phyloP scores from a whole-genome alignment of 106 monocot genomes.

The Alisma plantagoaquatica region DNA sequence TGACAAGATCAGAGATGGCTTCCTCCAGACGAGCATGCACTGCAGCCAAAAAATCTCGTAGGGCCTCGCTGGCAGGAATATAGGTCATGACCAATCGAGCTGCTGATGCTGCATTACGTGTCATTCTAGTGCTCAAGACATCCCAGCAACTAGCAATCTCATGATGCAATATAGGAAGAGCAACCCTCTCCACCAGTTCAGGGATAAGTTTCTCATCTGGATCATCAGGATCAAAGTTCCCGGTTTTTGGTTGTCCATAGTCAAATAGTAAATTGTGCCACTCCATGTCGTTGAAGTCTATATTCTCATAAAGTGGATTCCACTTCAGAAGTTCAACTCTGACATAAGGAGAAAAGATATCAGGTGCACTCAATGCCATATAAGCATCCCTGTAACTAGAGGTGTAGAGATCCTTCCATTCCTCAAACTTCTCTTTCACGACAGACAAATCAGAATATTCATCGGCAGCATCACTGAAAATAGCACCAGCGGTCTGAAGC shows the following conservation, averaged over 20 bases:
- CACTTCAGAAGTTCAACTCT: constrained; percentile 92
- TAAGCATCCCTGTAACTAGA: constrained; percentile 80
- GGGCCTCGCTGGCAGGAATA: constrained; percentile 52
- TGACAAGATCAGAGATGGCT: constrained; percentile 29
- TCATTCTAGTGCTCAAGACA: constrained; percentile 59
- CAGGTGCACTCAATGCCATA: constrained; percentile 51
- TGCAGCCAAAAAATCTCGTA: constrained; percentile 52
- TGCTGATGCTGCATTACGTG: constrained; percentile 74
- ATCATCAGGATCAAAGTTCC: constrained; percentile 48
- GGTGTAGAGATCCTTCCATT: constrained; percentile 55
- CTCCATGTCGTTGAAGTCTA: constrained; percentile 76
- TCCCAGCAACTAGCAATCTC: constrained; percentile 86
- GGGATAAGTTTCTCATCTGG: constrained; percentile 73
- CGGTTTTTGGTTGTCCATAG: constrained; percentile 42
- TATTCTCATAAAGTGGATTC: constrained; percentile 64
- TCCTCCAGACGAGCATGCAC: constrained; percentile 44
- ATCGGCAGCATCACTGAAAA: constrained; percentile 91
- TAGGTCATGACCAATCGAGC: constrained; percentile 60
- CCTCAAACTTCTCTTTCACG: constrained; percentile 75
- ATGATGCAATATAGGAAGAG: constrained; percentile 82
- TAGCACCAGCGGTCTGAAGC: constrained; percentile 58
- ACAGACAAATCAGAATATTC: constrained; percentile 69
- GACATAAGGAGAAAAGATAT: constrained; percentile 81
- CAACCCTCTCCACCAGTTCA: constrained; percentile 79
- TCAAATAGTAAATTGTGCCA: constrained; percentile 77